Conservation (phyloP, 2,329 filamentous ascomycete genomes). For the Talaromyces sp. region DNA sequence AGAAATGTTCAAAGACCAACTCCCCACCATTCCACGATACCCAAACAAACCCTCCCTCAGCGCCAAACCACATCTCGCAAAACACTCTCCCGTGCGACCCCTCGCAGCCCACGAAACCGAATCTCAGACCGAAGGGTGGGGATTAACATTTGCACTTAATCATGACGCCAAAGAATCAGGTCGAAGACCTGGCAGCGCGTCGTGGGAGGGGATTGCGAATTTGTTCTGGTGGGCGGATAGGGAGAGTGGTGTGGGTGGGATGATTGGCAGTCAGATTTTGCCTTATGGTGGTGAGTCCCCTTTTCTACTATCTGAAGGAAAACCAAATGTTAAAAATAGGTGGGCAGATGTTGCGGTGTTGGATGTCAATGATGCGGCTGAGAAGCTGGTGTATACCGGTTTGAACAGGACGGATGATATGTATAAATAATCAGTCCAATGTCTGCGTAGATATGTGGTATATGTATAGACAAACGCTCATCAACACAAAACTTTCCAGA, state of each 20-base stretch:
- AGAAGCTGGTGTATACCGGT: slow-evolving; percentile 10
- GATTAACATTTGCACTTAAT: slow-evolving; percentile 50
- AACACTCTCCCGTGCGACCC: slow-evolving; percentile 24
- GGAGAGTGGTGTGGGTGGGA: slow-evolving; percentile 54
- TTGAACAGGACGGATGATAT: slow-evolving; percentile 5
- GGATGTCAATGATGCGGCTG: slow-evolving; percentile 11
- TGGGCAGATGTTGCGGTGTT: slow-evolving; percentile 13
- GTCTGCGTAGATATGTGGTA: neutral
- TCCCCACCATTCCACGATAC: slow-evolving; percentile 55
- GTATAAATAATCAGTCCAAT: neutral
- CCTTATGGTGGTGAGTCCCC: slow-evolving; percentile 39
- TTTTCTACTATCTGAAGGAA: neutral
- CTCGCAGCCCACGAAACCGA: neutral
- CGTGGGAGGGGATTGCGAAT: slow-evolving; percentile 58
- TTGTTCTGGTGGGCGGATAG: slow-evolving; percentile 59
- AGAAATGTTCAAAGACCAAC: slow-evolving; percentile 60
- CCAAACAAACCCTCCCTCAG: slow-evolving; percentile 46
- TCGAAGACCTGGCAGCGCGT: slow-evolving; percentile 46
- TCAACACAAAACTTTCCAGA: neutral
- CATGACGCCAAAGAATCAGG: slow-evolving; percentile 45
- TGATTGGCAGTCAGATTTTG: slow-evolving; percentile 50
- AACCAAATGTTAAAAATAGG: neutral
- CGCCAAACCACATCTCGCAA: slow-evolving; percentile 50
- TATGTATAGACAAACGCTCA: slow-evolving; percentile 1
- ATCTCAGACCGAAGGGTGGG: slow-evolving; percentile 60